Evolutionary conservation across 768 basidiomycete genomes (phyloP).

Genomic region (Suillus subalutaceus): DNA sequence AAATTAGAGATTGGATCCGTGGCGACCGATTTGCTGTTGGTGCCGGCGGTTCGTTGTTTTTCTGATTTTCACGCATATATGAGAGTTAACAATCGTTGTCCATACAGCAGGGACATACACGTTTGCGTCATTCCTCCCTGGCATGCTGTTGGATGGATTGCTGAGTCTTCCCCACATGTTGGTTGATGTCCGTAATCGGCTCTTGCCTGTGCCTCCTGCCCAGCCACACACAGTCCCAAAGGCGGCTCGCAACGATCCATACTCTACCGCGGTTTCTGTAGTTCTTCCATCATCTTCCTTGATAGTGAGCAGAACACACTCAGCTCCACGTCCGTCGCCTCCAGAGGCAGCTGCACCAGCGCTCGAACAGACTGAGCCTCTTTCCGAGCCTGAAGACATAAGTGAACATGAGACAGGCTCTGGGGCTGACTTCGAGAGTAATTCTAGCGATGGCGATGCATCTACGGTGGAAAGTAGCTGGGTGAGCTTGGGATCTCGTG

Average conservation of each 20-base stretch:
- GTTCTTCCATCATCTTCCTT: constrained; percentile 2
- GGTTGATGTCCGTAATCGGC: constrained; percentile 60
- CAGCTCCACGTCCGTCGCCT: constrained; percentile 3
- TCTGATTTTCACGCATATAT: constrained; percentile 1
- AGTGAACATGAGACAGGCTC: constrained; percentile 50
- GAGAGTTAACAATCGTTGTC: constrained; percentile 16
- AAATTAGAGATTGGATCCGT: constrained; percentile 56
- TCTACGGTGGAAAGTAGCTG: constrained; percentile 64
- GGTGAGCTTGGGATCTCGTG: constrained; percentile 56
- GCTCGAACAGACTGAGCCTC: constrained; percentile 15
- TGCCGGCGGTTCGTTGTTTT: constrained; percentile 65
- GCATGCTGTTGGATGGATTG: constrained; percentile 62
- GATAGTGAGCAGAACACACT: not conserved
- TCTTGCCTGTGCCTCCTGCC: constrained; percentile 53
- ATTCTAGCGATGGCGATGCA: constrained; percentile 52
- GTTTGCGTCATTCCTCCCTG: constrained; percentile 70
- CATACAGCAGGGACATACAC: constrained; percentile 68
- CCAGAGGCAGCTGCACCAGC: constrained; percentile 3
- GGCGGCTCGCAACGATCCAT: constrained; percentile 17
- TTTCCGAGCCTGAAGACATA: constrained; percentile 13
- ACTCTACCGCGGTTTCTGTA: constrained; percentile 8
- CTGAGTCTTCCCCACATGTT: constrained; percentile 69
- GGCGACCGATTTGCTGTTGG: constrained; percentile 76
- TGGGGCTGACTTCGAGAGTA: constrained; percentile 72
- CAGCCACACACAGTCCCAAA: constrained; percentile 34